Base-by-base conservation (phyloP, 495 filamentous ascomycete species). In the Neurospora sp. region DNA sequence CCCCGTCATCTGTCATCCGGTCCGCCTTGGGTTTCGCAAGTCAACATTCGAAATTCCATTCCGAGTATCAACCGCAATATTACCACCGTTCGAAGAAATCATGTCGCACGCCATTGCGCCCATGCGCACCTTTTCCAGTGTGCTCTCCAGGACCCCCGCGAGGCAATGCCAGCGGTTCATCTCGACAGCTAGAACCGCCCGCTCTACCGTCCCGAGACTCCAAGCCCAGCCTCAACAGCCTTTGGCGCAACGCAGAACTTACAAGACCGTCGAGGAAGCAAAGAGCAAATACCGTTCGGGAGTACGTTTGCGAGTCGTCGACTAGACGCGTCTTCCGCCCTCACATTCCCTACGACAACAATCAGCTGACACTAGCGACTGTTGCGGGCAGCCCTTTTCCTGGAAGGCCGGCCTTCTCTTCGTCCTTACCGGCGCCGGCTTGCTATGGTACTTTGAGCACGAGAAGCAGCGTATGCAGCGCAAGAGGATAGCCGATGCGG, bases 401-500 rank as follows among this genome's bases (percentile, higher is more conserved):
- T 93, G 90, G 90, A 92, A 92, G 82, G 90, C 95, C 8, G 95
- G 93, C 10, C 74, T 93, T 75, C 87, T 98, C 71, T 98, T 99
- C 86, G 85, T 98, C 71, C 65, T 89, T 35, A 89, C 94, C 2
- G 93, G 92, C 74, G 88, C 82, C 3, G 92, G 90, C 45, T 88
- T 99, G 76, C 89, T 92, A 68, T 87, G 91, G 76, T 99, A 98
- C 82, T 98, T 99, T 85, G 92, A 92, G 71, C 85, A 87, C 72
- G 96, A 99, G 81, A 98, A 98, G 84, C 89, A 87, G 70, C 89
- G 96, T 70, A 88, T 99, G 88, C 90, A 94, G 79, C 87, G 94
- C 72, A 91, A 93, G 83, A 86, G 93, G 42, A 86, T 98, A 71
- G 93, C 93, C 3, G 94, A 98, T 81, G 90, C 94, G 79, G 90